A percentile compares a stretch with the other conserved stretches of the same genome.
phyloP scores from a whole-genome alignment of 1,139 yeast genomes.

The Suhomyces coccinellae region DNA sequence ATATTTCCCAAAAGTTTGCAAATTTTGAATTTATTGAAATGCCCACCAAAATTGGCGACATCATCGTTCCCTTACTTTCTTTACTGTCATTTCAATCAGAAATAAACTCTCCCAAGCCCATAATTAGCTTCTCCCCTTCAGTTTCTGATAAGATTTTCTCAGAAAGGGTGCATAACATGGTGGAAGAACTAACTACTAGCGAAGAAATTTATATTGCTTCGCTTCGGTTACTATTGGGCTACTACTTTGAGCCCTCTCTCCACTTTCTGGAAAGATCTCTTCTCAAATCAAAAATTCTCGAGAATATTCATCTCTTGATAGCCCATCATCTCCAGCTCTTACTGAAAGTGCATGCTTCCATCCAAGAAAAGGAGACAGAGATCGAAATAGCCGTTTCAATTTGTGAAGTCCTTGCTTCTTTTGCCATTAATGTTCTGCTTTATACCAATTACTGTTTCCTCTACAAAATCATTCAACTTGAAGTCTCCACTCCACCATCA shows the following conservation, averaged over 20 bases:
- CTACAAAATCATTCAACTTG: slow-evolving; percentile 34
- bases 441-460: slow-evolving; percentile 47
- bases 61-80: too few species aligned
- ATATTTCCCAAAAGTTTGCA: too few species aligned
- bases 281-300: slow-evolving; percentile 20
- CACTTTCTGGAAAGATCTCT: slow-evolving; percentile 21
- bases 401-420: slow-evolving; percentile 25
- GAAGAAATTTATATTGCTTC: slow-evolving; percentile 48
- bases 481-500: slow-evolving; percentile 35
- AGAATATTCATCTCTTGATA: slow-evolving; percentile 16
- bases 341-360: background rate
- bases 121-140: slow-evolving; percentile 16
- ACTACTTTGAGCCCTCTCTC: slow-evolving; percentile 36
- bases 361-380: background rate
- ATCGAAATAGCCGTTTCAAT: slow-evolving; percentile 7
- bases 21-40: too few species aligned
- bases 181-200: slow-evolving; percentile 50
- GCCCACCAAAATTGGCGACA: too few species aligned
- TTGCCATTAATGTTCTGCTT: slow-evolving; percentile 29
- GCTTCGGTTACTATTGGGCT: slow-evolving; percentile 38
- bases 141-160: background rate
- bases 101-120: slow-evolving; percentile 15
- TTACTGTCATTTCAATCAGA: background rate
- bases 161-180: slow-evolving; percentile 24
- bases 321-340: slow-evolving; percentile 22